Base-by-base conservation (phyloP, 1,284 basidiomycete species). In the Wallemia mellicola region DNA sequence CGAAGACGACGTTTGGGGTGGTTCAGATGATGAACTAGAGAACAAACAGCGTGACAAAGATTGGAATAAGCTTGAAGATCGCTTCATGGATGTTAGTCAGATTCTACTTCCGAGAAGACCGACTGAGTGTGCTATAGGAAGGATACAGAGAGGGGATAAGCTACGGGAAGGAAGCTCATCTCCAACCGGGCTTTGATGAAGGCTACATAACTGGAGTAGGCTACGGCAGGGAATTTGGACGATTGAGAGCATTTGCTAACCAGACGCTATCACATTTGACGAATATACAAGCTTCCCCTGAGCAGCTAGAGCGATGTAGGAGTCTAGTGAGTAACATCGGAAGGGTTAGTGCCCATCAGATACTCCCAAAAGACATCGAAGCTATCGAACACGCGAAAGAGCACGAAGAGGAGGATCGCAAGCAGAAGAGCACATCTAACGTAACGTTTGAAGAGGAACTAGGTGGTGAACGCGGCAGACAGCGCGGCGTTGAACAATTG, bases 81-180 rank as follows among this genome's bases (percentile, higher is more conserved):
- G 55, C 2, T 57, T 26, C 55, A 27, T 28, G 55, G 55, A 57
- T 57, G 55, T 57, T 14, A 26, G 55, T 57, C 27, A 5, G 25
- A 19, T 5, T 27, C 17, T 15, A 7, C 55, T 11, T 28, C 55
- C 27, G 25, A 19, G 25, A 28, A 27, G 54, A 22, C 54, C 14
- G 54, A 24, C 24, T 57, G 24, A 27, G 5, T 24, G 25, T 28
- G 24, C 9, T 32, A 2, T 60, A 76, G 75, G 73, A 73, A 0
- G 75, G 75, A 1, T 77, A 76, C 62, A 67, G 75, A 59, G 75
- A 76, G 65, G 75, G 75, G 24, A 76, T 77, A 63, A 74, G 72
- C 1, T 69, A 71, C 5, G 75, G 75, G 54, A 76, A 76, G 64
- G 68, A 73, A 15, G 63, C 70, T 1, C 72, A 71, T 1, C 68